Percentiles rank a stretch among this genome's conserved stretches.
Evolutionary conservation across 371 early-diverging fungal genomes (phyloP).

Genomic region (Smittium culicis): DNA sequence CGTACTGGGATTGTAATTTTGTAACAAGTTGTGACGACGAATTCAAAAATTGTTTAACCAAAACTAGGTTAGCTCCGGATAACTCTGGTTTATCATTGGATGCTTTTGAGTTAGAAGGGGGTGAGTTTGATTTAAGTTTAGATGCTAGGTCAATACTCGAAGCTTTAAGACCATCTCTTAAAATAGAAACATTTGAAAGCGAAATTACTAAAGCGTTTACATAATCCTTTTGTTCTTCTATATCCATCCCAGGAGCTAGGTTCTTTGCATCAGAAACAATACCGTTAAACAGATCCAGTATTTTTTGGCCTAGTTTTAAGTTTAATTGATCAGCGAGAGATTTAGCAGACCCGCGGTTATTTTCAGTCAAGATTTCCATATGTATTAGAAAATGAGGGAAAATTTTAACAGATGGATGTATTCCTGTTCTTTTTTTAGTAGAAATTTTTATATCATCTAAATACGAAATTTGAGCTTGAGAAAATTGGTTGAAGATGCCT

Average conservation of each 20-base stretch:
- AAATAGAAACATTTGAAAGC: constrained; percentile 44
- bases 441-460: constrained; percentile 86
- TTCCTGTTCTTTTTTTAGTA: constrained; percentile 72
- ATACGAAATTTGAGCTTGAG: constrained; percentile 71
- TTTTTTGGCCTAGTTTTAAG: constrained; percentile 63
- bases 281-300: constrained; percentile 40
- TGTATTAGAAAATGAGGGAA: constrained; percentile 77
- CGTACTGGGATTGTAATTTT: constrained; percentile 43
- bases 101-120: constrained; percentile 2
- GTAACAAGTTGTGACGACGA: not conserved
- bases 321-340: constrained; percentile 57
- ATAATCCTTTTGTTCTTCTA: constrained; percentile 69
- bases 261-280: constrained; percentile 14
- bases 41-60: constrained; percentile 5
- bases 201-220: constrained; percentile 73
- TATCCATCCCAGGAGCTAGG: constrained; percentile 37
- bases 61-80: not conserved
- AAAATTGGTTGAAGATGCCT: constrained; percentile 60
- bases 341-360: constrained; percentile 49
- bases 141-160: not conserved
- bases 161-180: constrained; percentile 10
- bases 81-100: not conserved
- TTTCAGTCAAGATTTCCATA: constrained; percentile 38
- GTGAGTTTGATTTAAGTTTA: not conserved
- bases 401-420: constrained; percentile 67